These are phyloP conservation scores for Arabidopsis hybrid DNA, from an alignment of 441 rosid genomes.

Conservation along the genomic window DNA sequence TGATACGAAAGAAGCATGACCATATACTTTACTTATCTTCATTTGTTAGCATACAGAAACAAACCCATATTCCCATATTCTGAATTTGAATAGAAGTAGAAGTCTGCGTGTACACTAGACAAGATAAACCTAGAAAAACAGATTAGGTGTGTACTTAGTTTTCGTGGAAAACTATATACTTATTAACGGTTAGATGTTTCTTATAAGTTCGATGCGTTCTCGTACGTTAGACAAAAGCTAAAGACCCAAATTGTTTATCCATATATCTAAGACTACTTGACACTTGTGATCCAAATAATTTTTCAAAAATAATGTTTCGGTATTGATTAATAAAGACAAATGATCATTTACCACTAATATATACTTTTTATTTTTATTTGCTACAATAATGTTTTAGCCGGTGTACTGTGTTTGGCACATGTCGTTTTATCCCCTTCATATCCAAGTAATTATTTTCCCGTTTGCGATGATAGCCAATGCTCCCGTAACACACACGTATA, in stretches of 20 bases:
- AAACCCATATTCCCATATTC: neutral
- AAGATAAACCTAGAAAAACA: slow-evolving; percentile 15
- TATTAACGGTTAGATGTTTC: slow-evolving; percentile 8
- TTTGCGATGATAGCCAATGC: slow-evolving; percentile 34
- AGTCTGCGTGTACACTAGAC: slow-evolving; percentile 7
- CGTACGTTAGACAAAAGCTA: slow-evolving; percentile 10
- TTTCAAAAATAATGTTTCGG: neutral
- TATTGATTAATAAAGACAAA: slow-evolving; percentile 12
- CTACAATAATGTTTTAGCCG: neutral
- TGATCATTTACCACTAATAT: neutral
- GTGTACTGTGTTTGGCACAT: slow-evolving; percentile 30
- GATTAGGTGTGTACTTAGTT: neutral
- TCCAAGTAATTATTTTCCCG: slow-evolving; percentile 25
- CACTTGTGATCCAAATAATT: slow-evolving; percentile 25
- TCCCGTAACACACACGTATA: slow-evolving; percentile 34
- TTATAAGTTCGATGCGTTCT: slow-evolving; percentile 4
- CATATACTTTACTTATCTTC: neutral
- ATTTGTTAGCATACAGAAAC: too few relatives aligned
- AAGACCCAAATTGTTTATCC: slow-evolving; percentile 27
- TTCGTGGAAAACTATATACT: neutral
- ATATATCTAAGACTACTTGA: neutral
- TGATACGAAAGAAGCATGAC: slow-evolving; percentile 14
- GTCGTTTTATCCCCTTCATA: slow-evolving; percentile 24
- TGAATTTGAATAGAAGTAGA: slow-evolving; percentile 16
- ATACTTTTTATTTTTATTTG: too few relatives aligned